Conservation (phyloP, 495 filamentous ascomycete genomes). For the Friedmanniomyces simplex region DNA sequence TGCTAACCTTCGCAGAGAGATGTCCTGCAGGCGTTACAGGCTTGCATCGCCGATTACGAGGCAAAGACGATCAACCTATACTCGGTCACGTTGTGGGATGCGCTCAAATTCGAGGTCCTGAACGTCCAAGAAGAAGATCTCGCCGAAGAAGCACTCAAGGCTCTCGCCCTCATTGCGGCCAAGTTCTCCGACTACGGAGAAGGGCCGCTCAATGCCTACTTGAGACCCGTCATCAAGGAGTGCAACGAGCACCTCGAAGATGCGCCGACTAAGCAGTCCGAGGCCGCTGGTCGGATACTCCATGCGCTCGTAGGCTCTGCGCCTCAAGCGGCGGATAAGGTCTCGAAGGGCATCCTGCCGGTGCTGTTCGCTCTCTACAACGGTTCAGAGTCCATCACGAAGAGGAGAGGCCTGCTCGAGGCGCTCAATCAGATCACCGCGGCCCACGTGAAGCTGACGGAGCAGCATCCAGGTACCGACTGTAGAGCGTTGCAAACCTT, state of each 20-base stretch:
- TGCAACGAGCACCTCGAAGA: slow-evolving; percentile 63
- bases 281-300: slow-evolving; percentile 56
- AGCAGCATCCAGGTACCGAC: background rate
- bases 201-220: slow-evolving; percentile 47
- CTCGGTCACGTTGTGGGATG: slow-evolving; percentile 61
- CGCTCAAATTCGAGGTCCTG: slow-evolving; percentile 66
- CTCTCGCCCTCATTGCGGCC: slow-evolving; percentile 45
- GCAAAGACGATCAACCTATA: slow-evolving; percentile 54
- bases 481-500: slow-evolving; percentile 1
- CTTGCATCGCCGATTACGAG: slow-evolving; percentile 52
- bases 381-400: slow-evolving; percentile 53
- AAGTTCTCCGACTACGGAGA: slow-evolving; percentile 46
- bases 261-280: slow-evolving; percentile 67
- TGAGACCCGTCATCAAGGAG: slow-evolving; percentile 56
- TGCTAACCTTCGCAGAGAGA: slow-evolving; percentile 48
- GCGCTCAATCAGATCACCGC: slow-evolving; percentile 49
- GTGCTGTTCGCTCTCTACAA: slow-evolving; percentile 54
- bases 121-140: slow-evolving; percentile 64
- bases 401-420: slow-evolving; percentile 57
- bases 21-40: slow-evolving; percentile 54
- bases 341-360: slow-evolving; percentile 48
- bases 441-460: slow-evolving; percentile 41
- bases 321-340: slow-evolving; percentile 42
- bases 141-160: slow-evolving; percentile 48
- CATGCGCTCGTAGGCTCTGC: slow-evolving; percentile 46